These are phyloP conservation scores for Ambrosia hybrid DNA, from an alignment of 140 eudicot genomes.

Conservation along the genomic window DNA sequence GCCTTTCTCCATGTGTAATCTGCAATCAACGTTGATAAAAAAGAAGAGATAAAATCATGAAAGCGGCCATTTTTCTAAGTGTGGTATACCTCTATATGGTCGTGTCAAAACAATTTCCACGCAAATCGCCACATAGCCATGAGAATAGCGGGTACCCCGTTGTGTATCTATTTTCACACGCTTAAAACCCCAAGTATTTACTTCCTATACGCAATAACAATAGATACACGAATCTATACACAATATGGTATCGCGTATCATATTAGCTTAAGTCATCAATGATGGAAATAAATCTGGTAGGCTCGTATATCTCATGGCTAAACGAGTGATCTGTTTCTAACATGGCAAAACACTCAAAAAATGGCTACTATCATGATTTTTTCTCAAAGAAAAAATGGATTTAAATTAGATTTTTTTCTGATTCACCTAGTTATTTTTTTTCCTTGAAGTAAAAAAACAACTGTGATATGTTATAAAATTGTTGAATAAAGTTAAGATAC, in stretches of 20 bases:
- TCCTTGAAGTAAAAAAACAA: not conserved
- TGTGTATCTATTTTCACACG: not conserved
- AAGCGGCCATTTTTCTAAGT: not conserved
- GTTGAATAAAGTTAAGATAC: constrained; percentile 36
- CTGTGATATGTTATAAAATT: not conserved
- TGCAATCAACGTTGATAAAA: constrained; percentile 35
- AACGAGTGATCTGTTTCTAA: not conserved
- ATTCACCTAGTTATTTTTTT: not conserved
- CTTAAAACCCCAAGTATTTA: not conserved
- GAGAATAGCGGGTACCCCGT: not conserved
- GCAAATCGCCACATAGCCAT: not conserved
- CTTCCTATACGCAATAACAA: not conserved
- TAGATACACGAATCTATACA: not conserved
- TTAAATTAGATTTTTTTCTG: not conserved
- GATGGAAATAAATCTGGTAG: not conserved
- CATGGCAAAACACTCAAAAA: not conserved
- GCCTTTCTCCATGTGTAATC: constrained; percentile 81
- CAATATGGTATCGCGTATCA: not conserved
- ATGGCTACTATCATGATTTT: not conserved
- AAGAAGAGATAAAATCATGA: not conserved
- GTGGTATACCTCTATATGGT: not conserved
- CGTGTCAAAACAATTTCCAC: not conserved
- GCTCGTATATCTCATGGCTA: not conserved
- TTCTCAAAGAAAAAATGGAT: constrained; percentile 1
- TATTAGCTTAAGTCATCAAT: not conserved